Evolutionary conservation across 2,329 filamentous ascomycete genomes (phyloP).

Genomic region (Cladosporium sp.): DNA sequence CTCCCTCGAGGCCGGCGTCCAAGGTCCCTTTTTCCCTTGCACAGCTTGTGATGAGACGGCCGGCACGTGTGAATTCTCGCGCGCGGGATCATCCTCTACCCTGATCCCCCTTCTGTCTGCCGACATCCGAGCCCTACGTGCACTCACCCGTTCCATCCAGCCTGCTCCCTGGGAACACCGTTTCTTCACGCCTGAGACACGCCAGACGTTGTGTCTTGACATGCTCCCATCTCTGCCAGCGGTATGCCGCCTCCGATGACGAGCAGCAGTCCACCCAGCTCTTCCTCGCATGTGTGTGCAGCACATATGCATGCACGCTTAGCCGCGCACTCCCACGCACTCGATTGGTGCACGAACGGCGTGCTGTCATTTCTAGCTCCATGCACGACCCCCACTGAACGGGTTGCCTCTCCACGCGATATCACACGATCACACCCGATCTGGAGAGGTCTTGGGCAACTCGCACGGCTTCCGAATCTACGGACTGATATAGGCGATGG

Average conservation of each 20-base stretch:
- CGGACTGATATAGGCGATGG: background rate
- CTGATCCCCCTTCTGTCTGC: slow-evolving; percentile 6
- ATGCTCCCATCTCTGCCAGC: background rate
- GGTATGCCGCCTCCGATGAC: slow-evolving; percentile 15
- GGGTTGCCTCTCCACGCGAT: slow-evolving; percentile 15
- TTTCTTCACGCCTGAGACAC: slow-evolving; percentile 19
- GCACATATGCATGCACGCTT: slow-evolving; percentile 10
- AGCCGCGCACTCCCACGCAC: slow-evolving; percentile 10
- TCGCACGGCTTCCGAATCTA: background rate
- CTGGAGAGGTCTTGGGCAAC: background rate
- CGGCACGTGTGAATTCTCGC: slow-evolving; percentile 17
- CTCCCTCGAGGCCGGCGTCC: background rate
- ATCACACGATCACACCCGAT: slow-evolving; percentile 7
- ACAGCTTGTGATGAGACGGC: slow-evolving; percentile 8
- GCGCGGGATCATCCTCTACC: background rate
- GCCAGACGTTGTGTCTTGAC: background rate
- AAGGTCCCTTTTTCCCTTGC: background rate
- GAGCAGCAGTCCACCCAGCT: slow-evolving; percentile 2
- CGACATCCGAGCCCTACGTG: slow-evolving; percentile 18
- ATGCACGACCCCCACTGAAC: slow-evolving; percentile 19
- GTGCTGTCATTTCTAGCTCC: slow-evolving; percentile 19
- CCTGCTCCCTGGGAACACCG: background rate
- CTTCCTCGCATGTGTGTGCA: background rate
- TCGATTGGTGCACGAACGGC: slow-evolving; percentile 1
- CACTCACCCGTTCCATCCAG: background rate